phyloP scores from a whole-genome alignment of 2,329 filamentous ascomycete species.

The Apiospora sp. region DNA sequence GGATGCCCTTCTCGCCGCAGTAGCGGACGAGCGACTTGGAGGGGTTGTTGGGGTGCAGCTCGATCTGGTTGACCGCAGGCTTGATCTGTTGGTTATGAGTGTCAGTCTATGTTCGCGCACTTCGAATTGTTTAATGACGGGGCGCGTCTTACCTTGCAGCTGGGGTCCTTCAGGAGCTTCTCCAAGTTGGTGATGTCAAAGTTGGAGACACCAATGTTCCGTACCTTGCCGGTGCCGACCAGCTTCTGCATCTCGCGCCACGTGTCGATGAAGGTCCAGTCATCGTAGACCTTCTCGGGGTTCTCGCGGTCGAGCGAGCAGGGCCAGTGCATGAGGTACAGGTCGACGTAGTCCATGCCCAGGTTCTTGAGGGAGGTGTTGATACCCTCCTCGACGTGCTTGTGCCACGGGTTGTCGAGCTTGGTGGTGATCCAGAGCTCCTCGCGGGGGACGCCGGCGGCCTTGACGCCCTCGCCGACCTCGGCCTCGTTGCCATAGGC shows the following conservation, averaged over 20 bases:
- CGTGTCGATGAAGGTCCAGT: slow-evolving; percentile 86
- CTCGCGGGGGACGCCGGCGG: slow-evolving; percentile 68
- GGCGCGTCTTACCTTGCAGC: slow-evolving; percentile 59
- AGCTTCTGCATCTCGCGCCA: slow-evolving; percentile 78
- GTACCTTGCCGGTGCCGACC: slow-evolving; percentile 72
- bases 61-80: slow-evolving; percentile 81
- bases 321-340: slow-evolving; percentile 79
- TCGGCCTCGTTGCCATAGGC: slow-evolving; percentile 81
- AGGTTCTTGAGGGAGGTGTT: slow-evolving; percentile 67
- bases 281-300: slow-evolving; percentile 71
- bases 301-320: slow-evolving; percentile 68
- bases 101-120: neutral
- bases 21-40: slow-evolving; percentile 81
- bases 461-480: slow-evolving; percentile 70
- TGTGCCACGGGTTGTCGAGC: slow-evolving; percentile 82
- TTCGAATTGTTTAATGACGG: too few species aligned
- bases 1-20: slow-evolving; percentile 76
- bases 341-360: slow-evolving; percentile 71
- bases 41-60: slow-evolving; percentile 82
- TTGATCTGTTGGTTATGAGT: slow-evolving; percentile 49
- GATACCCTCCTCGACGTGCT: slow-evolving; percentile 70
- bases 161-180: slow-evolving; percentile 73
- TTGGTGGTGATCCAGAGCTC: slow-evolving; percentile 82
- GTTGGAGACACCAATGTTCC: slow-evolving; percentile 87
- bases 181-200: slow-evolving; percentile 84